Evolutionary conservation across 2,329 filamentous ascomycete species (phyloP).

Genomic region (Trichoderma asperellum): DNA sequence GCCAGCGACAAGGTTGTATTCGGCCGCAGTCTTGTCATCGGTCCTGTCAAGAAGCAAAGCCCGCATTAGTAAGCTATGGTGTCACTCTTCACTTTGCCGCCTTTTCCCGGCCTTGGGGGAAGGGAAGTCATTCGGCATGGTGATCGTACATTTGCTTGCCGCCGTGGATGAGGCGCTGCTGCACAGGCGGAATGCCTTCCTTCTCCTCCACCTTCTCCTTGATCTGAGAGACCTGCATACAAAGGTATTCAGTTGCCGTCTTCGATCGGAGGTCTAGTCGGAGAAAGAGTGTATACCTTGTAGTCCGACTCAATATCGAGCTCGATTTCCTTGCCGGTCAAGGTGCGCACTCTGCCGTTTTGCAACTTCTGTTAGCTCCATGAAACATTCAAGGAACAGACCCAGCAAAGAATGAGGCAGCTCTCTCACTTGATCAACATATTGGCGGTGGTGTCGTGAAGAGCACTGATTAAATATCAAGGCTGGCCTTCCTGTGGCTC

Average conservation of each 20-base stretch:
- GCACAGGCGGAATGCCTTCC: conserved; percentile 94
- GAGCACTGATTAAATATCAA: background rate
- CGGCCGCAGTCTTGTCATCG: conserved; percentile 89
- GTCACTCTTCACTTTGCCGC: background rate
- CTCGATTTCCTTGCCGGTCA: conserved; percentile 99
- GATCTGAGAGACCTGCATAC: conserved; percentile 79
- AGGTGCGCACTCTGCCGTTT: conserved; percentile 79
- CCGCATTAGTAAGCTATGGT: conserved; percentile 5
- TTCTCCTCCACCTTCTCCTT: conserved; percentile 99
- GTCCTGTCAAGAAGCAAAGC: conserved; percentile 59
- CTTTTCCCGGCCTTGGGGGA: background rate
- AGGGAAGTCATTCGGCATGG: background rate
- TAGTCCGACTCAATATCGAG: conserved; percentile 94
- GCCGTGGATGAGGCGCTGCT: conserved; percentile 93
- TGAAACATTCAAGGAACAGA: background rate
- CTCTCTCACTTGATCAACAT: conserved; percentile 57
- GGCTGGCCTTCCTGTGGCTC: background rate
- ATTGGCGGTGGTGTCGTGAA: conserved; percentile 28
- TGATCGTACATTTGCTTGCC: conserved; percentile 90
- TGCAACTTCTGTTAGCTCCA: conserved; percentile 33
- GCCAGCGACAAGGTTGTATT: conserved; percentile 89
- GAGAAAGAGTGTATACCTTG: conserved; percentile 62
- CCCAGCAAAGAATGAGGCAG: background rate
- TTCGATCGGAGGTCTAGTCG: background rate
- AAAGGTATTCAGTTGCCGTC: background rate